Percentiles rank a stretch among this genome's conserved stretches.
Evolutionary conservation across 306 rosid species (phyloP).

Genomic region (Begonia masoniana): DNA sequence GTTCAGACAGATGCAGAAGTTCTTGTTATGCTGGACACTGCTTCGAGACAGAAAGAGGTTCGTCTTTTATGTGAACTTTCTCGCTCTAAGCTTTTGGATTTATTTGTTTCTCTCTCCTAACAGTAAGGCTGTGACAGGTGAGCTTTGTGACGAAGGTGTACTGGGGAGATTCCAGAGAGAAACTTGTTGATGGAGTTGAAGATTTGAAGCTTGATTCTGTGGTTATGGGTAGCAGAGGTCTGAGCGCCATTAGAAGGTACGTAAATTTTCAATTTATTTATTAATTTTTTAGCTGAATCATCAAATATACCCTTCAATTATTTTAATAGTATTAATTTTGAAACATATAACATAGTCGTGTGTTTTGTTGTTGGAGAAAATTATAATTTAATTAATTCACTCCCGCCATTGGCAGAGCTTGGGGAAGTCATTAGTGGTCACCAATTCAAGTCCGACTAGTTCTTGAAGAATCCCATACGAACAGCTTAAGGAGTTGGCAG

Average conservation of each 20-base stretch:
- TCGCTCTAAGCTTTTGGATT: no score
- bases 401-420: slow-evolving; percentile 25
- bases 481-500: slow-evolving; percentile 18
- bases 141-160: neutral
- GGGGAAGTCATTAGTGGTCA: slow-evolving; percentile 26
- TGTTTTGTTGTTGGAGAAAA: no score
- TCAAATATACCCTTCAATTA: no score
- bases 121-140: neutral
- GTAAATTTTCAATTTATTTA: no score
- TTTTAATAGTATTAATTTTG: no score
- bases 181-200: neutral
- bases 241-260: no score
- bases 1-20: neutral
- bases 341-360: no score
- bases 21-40: neutral
- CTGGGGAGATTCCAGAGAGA: neutral
- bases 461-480: slow-evolving; percentile 34
- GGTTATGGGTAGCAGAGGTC: neutral
- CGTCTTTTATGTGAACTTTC: no score
- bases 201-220: neutral
- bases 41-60: neutral
- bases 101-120: no score
- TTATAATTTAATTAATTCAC: no score
- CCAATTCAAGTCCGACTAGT: slow-evolving; percentile 15
- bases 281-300: no score